phyloP scores from a whole-genome alignment of 768 basidiomycete genomes.

The Rickenella mellea region DNA sequence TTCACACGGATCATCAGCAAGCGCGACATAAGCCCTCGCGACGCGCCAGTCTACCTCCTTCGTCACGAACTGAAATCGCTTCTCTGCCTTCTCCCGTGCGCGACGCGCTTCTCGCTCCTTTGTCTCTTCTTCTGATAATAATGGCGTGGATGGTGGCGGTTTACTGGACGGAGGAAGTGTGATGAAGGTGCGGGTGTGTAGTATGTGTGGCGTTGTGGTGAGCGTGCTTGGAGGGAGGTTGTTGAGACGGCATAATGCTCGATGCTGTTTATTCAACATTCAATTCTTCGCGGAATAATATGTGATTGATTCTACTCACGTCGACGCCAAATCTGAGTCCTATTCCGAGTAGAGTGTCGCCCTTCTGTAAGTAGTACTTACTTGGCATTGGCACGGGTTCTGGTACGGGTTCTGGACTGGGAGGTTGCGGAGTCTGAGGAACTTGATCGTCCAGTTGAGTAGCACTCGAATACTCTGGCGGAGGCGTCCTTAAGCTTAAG shows the following conservation, averaged over 20 bases:
- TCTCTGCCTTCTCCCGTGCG: constrained; percentile 47
- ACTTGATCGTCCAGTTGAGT: not conserved
- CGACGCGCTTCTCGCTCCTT: constrained; percentile 30
- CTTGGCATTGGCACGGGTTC: constrained; percentile 10
- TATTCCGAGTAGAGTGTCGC: constrained; percentile 59
- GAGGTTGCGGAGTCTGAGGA: not conserved
- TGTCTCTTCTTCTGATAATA: constrained; percentile 19
- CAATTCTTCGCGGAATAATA: not conserved
- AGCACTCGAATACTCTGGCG: constrained; percentile 8
- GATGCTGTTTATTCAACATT: constrained; percentile 28
- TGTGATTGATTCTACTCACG: constrained; percentile 30
- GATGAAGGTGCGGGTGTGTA: constrained; percentile 58
- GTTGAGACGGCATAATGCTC: constrained; percentile 56
- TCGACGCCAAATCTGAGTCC: constrained; percentile 51
- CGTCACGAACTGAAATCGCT: constrained; percentile 50
- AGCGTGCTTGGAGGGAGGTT: constrained; percentile 55
- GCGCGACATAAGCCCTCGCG: constrained; percentile 59
- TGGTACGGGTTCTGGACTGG: constrained; percentile 2
- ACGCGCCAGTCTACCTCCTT: constrained; percentile 64
- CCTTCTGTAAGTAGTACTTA: constrained; percentile 44
- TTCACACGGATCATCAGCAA: constrained; percentile 36
- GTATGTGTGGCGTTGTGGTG: constrained; percentile 60
- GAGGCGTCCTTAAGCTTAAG: constrained; percentile 6
- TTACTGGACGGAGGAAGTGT: constrained; percentile 37
- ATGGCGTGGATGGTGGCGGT: constrained; percentile 14